These are phyloP conservation scores for Phytophthora megakarya DNA, from an alignment of 352 stramenopile genomes.

Conservation along the genomic window DNA sequence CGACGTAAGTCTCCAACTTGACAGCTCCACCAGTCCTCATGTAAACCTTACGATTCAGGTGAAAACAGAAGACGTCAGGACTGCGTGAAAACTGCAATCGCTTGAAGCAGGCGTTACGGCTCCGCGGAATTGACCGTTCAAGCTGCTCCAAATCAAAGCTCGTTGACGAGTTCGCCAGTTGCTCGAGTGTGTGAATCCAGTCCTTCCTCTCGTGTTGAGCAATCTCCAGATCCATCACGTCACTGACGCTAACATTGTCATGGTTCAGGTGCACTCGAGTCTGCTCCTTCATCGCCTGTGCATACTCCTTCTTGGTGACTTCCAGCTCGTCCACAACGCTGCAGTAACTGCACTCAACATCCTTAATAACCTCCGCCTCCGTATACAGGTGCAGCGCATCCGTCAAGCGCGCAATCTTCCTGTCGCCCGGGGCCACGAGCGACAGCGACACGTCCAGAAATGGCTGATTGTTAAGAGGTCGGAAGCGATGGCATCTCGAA, in stretches of 20 bases:
- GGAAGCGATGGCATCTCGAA: slow-evolving; percentile 60
- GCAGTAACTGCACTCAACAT: slow-evolving; percentile 78
- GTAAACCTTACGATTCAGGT: slow-evolving; percentile 90
- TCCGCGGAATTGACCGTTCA: slow-evolving; percentile 42
- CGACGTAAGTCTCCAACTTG: slow-evolving; percentile 81
- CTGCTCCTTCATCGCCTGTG: slow-evolving; percentile 27
- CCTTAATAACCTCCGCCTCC: slow-evolving; percentile 66
- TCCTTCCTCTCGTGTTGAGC: slow-evolving; percentile 63
- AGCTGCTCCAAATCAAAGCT: slow-evolving; percentile 48
- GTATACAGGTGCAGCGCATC: slow-evolving; percentile 75
- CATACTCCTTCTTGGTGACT: slow-evolving; percentile 42
- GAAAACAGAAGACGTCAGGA: slow-evolving; percentile 86
- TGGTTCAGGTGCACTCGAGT: not conserved
- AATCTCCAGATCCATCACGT: slow-evolving; percentile 59
- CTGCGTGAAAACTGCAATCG: slow-evolving; percentile 79
- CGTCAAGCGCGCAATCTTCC: slow-evolving; percentile 46
- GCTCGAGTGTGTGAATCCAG: slow-evolving; percentile 67
- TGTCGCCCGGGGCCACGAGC: slow-evolving; percentile 44
- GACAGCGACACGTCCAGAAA: slow-evolving; percentile 84
- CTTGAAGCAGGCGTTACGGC: slow-evolving; percentile 63
- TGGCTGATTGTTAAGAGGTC: slow-evolving; percentile 73
- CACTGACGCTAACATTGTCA: not conserved
- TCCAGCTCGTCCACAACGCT: slow-evolving; percentile 62
- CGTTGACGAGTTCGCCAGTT: slow-evolving; percentile 34
- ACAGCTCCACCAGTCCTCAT: slow-evolving; percentile 62